These are phyloP conservation scores for Sugiyamaella novakii DNA, from an alignment of 1,139 yeast species.

Conservation along the genomic window DNA sequence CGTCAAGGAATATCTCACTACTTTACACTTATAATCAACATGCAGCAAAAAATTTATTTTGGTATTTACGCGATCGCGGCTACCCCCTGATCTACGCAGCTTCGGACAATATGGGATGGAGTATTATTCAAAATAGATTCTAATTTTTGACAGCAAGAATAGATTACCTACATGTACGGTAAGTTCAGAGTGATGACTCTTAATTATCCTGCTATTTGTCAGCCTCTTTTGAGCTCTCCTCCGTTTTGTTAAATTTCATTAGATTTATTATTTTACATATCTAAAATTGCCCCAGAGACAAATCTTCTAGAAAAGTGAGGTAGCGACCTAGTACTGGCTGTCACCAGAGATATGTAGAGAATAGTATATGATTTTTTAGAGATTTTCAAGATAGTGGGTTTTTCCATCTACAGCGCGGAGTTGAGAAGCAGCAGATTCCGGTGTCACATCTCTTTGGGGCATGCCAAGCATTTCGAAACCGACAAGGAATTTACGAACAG, in stretches of 20 bases:
- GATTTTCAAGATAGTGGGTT: conserved; percentile 24
- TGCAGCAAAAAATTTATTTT: not conserved
- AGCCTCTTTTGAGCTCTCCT: no score
- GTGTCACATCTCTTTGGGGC: conserved; percentile 75
- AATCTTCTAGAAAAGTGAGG: no score
- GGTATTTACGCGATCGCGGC: conserved; percentile 10
- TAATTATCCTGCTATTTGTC: no score
- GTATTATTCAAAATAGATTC: conserved; percentile 1
- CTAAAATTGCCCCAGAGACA: no score
- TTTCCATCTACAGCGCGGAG: conserved; percentile 31
- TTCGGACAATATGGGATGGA: no score
- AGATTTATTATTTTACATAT: no score
- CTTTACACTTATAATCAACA: not conserved
- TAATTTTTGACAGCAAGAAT: no score
- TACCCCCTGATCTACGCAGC: conserved; percentile 19
- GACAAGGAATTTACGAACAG: conserved; percentile 73
- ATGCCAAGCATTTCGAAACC: conserved; percentile 81
- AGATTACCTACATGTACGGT: no score
- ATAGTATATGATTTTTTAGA: not conserved
- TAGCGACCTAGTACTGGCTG: no score
- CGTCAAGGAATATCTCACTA: not conserved
- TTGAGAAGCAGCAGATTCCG: conserved; percentile 65
- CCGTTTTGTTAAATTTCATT: no score
- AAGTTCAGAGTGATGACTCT: no score
- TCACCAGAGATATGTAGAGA: no score